Evolutionary conservation across 2,329 filamentous ascomycete genomes (phyloP).

Genomic region (Colletotrichum paranaense): DNA sequence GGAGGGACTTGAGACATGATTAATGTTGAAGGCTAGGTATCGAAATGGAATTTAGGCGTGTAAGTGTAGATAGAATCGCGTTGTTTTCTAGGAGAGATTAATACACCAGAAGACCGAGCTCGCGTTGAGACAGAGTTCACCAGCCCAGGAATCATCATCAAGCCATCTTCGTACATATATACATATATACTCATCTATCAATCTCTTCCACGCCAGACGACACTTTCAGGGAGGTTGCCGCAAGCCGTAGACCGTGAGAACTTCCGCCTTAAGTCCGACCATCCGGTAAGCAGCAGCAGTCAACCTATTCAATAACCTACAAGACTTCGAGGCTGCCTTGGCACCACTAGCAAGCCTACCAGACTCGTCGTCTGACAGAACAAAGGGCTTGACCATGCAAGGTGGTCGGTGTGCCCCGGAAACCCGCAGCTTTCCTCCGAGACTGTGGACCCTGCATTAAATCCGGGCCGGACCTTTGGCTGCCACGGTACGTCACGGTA

Average conservation of each 20-base stretch:
- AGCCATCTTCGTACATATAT: too few species aligned
- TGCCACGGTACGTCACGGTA: too few species aligned
- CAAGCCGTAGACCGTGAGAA: background rate
- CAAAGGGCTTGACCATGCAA: background rate
- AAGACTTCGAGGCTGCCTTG: background rate
- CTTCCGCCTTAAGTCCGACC: background rate
- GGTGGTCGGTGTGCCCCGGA: background rate
- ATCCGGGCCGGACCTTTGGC: background rate
- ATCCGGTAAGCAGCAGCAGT: background rate
- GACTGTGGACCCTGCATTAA: background rate
- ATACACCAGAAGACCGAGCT: background rate
- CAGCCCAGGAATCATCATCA: background rate
- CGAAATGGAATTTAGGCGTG: too few species aligned
- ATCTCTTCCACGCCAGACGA: too few species aligned
- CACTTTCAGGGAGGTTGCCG: too few species aligned
- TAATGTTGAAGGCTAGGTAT: background rate
- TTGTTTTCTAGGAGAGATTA: rapidly evolving
- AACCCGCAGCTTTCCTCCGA: background rate
- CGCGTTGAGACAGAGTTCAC: background rate
- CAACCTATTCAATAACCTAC: background rate
- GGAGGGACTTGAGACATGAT: background rate
- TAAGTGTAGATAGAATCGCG: too few species aligned
- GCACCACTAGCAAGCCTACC: background rate
- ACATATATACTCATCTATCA: too few species aligned
- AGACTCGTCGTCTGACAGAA: background rate